Evolutionary conservation across 1,139 yeast species (phyloP).

Genomic region (Blastobotrys buckinghamii): DNA sequence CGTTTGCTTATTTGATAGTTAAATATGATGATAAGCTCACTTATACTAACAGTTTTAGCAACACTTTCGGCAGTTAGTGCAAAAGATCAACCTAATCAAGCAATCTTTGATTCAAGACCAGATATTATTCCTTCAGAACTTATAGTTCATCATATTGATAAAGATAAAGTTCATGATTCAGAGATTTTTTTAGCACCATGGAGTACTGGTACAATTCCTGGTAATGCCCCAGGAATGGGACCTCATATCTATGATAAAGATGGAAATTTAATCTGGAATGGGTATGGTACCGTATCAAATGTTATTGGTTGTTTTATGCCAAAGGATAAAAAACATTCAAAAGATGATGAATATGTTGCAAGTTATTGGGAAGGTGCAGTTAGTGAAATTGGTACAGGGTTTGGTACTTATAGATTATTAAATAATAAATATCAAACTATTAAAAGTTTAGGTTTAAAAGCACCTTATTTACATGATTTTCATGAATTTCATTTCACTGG

Average conservation of each 20-base stretch:
- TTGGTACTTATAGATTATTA: conserved; percentile 15
- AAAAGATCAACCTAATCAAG: not conserved
- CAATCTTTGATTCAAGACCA: conserved; percentile 13
- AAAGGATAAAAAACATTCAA: conserved; percentile 3
- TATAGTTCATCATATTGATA: conserved; percentile 11
- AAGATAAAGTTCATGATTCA: conserved; percentile 6
- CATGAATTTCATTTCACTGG: conserved; percentile 15
- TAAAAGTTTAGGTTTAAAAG: conserved; percentile 12
- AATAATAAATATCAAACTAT: conserved; percentile 13
- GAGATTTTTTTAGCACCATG: conserved; percentile 17
- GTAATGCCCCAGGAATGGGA: conserved; percentile 12
- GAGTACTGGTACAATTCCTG: conserved; percentile 9
- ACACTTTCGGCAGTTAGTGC: not conserved
- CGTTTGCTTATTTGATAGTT: not conserved
- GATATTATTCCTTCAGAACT: conserved; percentile 16
- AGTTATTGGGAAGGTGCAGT: conserved; percentile 14
- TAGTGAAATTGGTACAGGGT: conserved; percentile 15
- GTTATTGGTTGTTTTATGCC: conserved; percentile 15
- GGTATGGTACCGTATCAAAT: conserved; percentile 13
- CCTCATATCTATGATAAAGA: conserved; percentile 14
- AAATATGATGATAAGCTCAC: not conserved
- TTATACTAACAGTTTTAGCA: not conserved
- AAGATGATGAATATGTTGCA: conserved; percentile 7
- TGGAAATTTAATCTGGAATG: conserved; percentile 18
- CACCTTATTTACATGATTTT: conserved; percentile 15